These are phyloP conservation scores for Lactarius deliciosus DNA, from an alignment of 768 basidiomycete species.

Conservation along the genomic window DNA sequence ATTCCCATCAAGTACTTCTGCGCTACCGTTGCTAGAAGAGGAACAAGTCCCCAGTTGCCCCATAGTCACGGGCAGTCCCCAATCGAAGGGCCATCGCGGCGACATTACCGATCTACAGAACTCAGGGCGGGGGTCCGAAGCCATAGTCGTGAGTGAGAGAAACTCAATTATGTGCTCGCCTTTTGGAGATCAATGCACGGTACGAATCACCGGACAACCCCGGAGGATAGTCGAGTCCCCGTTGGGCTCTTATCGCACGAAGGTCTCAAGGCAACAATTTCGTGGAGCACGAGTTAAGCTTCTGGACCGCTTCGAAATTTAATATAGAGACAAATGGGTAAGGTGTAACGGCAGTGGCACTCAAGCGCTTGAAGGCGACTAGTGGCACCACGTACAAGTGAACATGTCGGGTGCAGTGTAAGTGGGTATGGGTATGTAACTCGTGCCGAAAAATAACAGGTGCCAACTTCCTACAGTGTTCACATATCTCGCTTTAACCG, in stretches of 20 bases:
- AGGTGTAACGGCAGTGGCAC: background rate
- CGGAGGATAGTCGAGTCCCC: background rate
- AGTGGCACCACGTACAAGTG: background rate
- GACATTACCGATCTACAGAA: background rate
- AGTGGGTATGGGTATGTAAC: constrained; percentile 12
- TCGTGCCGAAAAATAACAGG: constrained; percentile 12
- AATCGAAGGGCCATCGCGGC: background rate
- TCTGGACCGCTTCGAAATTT: background rate
- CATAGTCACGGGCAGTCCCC: background rate
- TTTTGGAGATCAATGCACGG: background rate
- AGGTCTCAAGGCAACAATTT: background rate
- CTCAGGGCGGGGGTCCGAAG: constrained; percentile 5
- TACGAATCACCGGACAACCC: background rate
- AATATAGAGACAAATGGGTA: constrained; percentile 1
- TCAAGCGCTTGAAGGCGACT: background rate
- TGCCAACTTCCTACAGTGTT: constrained; percentile 12
- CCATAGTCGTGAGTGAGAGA: background rate
- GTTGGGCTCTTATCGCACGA: background rate
- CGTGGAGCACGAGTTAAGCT: constrained; percentile 1
- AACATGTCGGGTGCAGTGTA: constrained; percentile 3
- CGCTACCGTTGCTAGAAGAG: background rate
- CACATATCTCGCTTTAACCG: background rate
- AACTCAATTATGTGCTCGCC: background rate
- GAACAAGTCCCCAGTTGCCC: background rate
- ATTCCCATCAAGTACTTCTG: background rate